A percentile compares a stretch with the other conserved stretches of the same genome.
These are phyloP conservation scores for Trichosporon asahii DNA, from an alignment of 1,284 basidiomycete genomes.

Conservation along the genomic window DNA sequence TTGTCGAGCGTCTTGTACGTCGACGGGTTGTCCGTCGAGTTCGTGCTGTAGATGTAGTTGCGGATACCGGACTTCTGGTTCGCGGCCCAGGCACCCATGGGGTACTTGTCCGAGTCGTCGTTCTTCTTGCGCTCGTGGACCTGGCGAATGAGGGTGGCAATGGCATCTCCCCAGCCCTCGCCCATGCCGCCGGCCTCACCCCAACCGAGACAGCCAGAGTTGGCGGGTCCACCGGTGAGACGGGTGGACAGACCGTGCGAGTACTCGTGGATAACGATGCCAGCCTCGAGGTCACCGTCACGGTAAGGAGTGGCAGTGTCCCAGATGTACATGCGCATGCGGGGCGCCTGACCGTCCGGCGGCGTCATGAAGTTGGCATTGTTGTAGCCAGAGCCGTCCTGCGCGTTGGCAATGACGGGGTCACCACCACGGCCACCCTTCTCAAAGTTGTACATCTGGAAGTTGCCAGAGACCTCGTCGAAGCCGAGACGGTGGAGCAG, in stretches of 20 bases:
- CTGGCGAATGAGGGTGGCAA: slow-evolving; percentile 79
- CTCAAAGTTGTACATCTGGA: slow-evolving; percentile 95
- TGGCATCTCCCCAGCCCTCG: slow-evolving; percentile 69
- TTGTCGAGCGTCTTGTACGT: slow-evolving; percentile 95
- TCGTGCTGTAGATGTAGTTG: slow-evolving; percentile 78
- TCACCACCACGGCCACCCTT: slow-evolving; percentile 81
- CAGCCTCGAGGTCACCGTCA: slow-evolving; percentile 91
- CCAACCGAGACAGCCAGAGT: slow-evolving; percentile 91
- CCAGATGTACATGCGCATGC: slow-evolving; percentile 98
- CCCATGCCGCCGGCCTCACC: slow-evolving; percentile 96
- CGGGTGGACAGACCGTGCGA: slow-evolving; percentile 87
- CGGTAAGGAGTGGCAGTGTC: slow-evolving; percentile 82
- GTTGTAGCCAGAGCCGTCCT: slow-evolving; percentile 89
- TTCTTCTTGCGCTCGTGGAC: slow-evolving; percentile 59
- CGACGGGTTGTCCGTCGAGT: slow-evolving; percentile 76
- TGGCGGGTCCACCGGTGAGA: slow-evolving; percentile 86
- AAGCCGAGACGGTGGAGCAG: slow-evolving; percentile 69
- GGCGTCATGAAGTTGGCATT: slow-evolving; percentile 59
- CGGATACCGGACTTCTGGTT: slow-evolving; percentile 75
- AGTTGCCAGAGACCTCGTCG: slow-evolving; percentile 87
- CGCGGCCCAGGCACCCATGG: slow-evolving; percentile 94
- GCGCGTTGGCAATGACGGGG: slow-evolving; percentile 88
- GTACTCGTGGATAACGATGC: slow-evolving; percentile 87
- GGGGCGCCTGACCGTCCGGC: slow-evolving; percentile 63
- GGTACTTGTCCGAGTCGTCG: slow-evolving; percentile 53